Evolutionary conservation across 768 basidiomycete genomes (phyloP).

Genomic region (Psilocybe tampanensis): DNA sequence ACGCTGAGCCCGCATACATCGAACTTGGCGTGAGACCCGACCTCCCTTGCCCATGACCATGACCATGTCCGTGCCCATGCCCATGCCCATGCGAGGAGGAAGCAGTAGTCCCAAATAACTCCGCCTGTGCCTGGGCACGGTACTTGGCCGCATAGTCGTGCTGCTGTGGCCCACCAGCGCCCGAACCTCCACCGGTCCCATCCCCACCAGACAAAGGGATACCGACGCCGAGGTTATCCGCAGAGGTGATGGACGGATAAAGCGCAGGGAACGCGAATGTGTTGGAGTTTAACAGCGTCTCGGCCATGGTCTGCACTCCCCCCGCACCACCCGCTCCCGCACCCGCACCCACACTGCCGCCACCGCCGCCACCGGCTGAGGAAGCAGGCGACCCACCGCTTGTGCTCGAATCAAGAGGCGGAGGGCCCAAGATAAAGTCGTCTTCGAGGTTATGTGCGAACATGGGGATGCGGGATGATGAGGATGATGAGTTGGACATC

Average conservation of each 20-base stretch:
- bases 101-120: slow-evolving; percentile 20
- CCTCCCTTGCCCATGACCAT: no score
- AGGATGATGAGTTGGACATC: slow-evolving; percentile 10
- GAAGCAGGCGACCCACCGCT: slow-evolving; percentile 1
- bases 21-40: no score
- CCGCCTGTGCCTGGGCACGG: slow-evolving; percentile 18
- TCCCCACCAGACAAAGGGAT: no score
- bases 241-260: slow-evolving; percentile 17
- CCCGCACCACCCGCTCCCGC: no score
- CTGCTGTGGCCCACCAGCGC: not conserved
- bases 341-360: no score
- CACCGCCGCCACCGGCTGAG: not conserved
- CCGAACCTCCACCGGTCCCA: no score
- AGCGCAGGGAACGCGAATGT: slow-evolving; percentile 27
- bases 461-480: slow-evolving; percentile 28
- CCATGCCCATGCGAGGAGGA: no score
- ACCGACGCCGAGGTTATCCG: not conserved
- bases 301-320: slow-evolving; percentile 13
- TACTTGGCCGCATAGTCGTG: slow-evolving; percentile 50
- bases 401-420: slow-evolving; percentile 16
- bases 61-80: no score
- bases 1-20: not conserved
- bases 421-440: slow-evolving; percentile 44
- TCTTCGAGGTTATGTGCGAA: slow-evolving; percentile 33
- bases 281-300: slow-evolving; percentile 17